Conservation (phyloP, 192 early-diverging fungal genomes). For the Chytriomyces sp. region DNA sequence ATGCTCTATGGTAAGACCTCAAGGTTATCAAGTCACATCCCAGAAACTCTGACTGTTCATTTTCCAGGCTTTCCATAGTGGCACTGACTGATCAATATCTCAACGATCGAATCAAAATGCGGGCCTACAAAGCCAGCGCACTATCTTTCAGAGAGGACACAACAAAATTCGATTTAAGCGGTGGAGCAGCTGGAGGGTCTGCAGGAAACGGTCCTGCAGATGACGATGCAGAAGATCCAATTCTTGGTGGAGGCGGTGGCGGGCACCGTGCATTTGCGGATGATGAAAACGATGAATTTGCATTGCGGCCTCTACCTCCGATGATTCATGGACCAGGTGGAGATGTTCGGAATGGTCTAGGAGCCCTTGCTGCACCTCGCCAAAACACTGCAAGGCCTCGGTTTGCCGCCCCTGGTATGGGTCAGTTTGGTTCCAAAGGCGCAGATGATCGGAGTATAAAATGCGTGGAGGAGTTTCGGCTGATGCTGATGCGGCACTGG, state of each 20-base stretch:
- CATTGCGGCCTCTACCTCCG: background rate
- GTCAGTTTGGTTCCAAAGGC: slow-evolving; percentile 38
- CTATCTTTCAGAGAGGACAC: slow-evolving; percentile 74
- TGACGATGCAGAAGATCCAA: background rate
- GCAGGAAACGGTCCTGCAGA: slow-evolving; percentile 15
- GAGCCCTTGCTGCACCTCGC: background rate
- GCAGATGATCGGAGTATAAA: slow-evolving; percentile 62
- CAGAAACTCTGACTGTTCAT: background rate
- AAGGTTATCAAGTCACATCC: background rate
- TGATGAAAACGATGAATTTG: slow-evolving; percentile 15
- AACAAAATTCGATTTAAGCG: slow-evolving; percentile 55
- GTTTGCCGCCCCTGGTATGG: slow-evolving; percentile 25
- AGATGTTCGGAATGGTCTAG: background rate
- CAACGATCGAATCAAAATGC: slow-evolving; percentile 71
- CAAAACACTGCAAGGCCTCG: slow-evolving; percentile 11
- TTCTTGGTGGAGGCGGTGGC: background rate
- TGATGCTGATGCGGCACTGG: slow-evolving; percentile 92
- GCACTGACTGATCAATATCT: slow-evolving; percentile 81
- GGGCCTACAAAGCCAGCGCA: slow-evolving; percentile 70
- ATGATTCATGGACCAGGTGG: background rate
- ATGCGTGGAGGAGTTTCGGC: slow-evolving; percentile 78
- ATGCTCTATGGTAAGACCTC: slow-evolving; percentile 76
- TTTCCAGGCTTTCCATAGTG: slow-evolving; percentile 75
- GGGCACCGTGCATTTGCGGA: background rate
- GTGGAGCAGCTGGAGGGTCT: slow-evolving; percentile 22